Percentiles rank a stretch among this genome's conserved stretches.
These are phyloP conservation scores for Skeletonema grethae DNA, from an alignment of 108 stramenopile species.

Conservation along the genomic window DNA sequence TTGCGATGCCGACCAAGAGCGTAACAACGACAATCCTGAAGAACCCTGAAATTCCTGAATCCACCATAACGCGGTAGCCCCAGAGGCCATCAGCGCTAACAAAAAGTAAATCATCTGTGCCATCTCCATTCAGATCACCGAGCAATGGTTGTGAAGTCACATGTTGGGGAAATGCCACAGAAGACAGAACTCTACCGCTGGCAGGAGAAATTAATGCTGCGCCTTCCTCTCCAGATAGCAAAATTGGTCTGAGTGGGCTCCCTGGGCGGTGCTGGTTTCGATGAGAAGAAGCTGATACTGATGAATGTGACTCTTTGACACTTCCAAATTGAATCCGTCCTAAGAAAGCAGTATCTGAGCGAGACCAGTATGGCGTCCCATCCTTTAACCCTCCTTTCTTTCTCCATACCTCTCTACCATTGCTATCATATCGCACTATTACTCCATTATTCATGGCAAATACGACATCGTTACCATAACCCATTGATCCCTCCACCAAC, in stretches of 20 bases:
- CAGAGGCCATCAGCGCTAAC: conserved; percentile 73
- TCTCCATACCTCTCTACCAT: conserved; percentile 53
- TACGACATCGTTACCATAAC: conserved; percentile 71
- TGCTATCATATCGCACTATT: conserved; percentile 62
- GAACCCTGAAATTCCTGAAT: conserved; percentile 52
- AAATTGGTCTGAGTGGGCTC: conserved; percentile 63
- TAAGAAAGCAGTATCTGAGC: conserved; percentile 43
- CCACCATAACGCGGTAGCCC: conserved; percentile 76
- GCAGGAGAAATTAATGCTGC: conserved; percentile 64
- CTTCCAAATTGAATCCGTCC: conserved; percentile 54
- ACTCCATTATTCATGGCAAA: conserved; percentile 79
- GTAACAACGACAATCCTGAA: conserved; percentile 69
- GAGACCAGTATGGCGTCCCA: conserved; percentile 62
- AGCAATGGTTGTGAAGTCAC: conserved; percentile 60
- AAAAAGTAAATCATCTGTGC: conserved; percentile 77
- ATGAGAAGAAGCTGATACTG: conserved; percentile 50
- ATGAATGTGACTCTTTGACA: conserved; percentile 42
- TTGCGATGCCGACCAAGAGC: conserved; percentile 59
- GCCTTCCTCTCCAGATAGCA: conserved; percentile 76
- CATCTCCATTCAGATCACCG: conserved; percentile 82
- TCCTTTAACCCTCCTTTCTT: conserved; percentile 57
- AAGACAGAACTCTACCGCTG: conserved; percentile 62
- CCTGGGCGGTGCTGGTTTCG: conserved; percentile 48
- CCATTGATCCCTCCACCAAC: conserved; percentile 60
- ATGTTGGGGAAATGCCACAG: conserved; percentile 65